Percentiles rank a stretch among this genome's conserved stretches.
Conservation (phyloP, 352 stramenopile species). For the Aphanomyces cochlioides region DNA sequence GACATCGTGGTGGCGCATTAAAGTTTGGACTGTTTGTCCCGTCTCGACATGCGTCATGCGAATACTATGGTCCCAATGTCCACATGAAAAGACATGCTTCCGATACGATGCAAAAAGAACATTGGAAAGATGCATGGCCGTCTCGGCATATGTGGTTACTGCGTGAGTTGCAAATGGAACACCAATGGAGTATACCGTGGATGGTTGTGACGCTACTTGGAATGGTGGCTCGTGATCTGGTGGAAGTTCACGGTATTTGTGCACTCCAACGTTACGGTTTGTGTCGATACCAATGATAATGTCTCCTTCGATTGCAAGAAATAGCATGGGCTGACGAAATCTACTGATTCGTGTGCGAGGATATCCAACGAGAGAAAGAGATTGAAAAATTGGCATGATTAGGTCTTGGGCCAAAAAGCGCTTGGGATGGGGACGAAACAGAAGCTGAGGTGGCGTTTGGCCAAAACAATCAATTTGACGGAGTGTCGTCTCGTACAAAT, state of each 20-base stretch:
- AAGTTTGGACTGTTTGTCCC: constrained; percentile 6
- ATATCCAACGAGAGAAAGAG: constrained; percentile 15
- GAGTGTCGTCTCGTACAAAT: constrained; percentile 92
- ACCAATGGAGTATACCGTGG: constrained; percentile 5
- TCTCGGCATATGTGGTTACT: constrained; percentile 28
- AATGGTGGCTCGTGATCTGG: constrained; percentile 28
- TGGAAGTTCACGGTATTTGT: constrained; percentile 20
- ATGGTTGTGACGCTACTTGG: neutral
- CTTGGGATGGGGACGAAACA: constrained; percentile 68
- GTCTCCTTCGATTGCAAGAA: constrained; percentile 11
- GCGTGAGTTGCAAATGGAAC: constrained; percentile 27
- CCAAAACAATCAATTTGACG: constrained; percentile 99
- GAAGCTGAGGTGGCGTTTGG: constrained; percentile 96
- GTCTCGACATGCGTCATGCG: constrained; percentile 14
- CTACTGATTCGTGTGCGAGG: neutral
- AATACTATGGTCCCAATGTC: constrained; percentile 31
- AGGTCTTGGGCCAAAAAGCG: constrained; percentile 30
- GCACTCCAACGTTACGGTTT: constrained; percentile 18
- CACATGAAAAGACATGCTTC: constrained; percentile 29
- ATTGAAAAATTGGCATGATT: constrained; percentile 9
- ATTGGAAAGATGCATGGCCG: constrained; percentile 8
- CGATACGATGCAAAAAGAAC: constrained; percentile 7
- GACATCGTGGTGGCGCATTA: constrained; percentile 28
- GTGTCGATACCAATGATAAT: constrained; percentile 16
- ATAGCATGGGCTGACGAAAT: constrained; percentile 10